Base-by-base conservation (phyloP, 345 rosid genomes). In the Nephelium lappaceum region DNA sequence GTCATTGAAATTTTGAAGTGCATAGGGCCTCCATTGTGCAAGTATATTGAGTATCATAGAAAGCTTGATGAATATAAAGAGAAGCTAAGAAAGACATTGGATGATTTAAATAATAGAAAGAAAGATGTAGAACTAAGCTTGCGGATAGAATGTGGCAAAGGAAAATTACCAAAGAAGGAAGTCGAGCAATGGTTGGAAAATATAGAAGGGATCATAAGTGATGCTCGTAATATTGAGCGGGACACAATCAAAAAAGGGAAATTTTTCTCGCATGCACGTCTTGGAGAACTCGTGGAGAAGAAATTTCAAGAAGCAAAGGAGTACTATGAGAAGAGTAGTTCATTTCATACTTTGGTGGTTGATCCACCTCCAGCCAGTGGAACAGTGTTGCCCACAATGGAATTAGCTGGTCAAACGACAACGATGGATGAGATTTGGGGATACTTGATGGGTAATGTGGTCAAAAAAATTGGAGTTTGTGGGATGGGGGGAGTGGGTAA, bases 401-500 rank as follows among this genome's bases (percentile, higher is more conserved):
- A 12, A 9, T 41, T 68, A 24, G 41, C 5, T 6, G 11, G 47
- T 11, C 39, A 38, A 76, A n/a, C 65, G 3, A 23, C 42, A 73
- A 67, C 23, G 39, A 1, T 49, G 57, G 41, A 27, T 21, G 66
- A 61, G 47, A 73, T 80, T 11, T 69, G 60, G 71, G 45, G 36
- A 9, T 53, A 55, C 41, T 60, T 83, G 75, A 70, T 24, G 42
- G 25, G 58, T 42, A 78, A 63, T 45, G 39, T 9, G 0, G 43
- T 57, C 11, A 31, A n/a, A 58, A 66, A 55, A 12, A 66, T 84
- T 1, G 82, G 86, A 24, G 80, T 84, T 77, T 71, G 12, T 58
- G 86, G 86, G 10, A 69, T 18, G 62, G 77, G 42, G 16, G 80
- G 78, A 12, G 39, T 78, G n/a, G 86, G 84, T 1, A 81, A 79